Percentiles rank a stretch among this genome's conserved stretches.
Evolutionary conservation across 176 grass and related monocot species (phyloP).

Genomic region (Coix lacrymajobi): DNA sequence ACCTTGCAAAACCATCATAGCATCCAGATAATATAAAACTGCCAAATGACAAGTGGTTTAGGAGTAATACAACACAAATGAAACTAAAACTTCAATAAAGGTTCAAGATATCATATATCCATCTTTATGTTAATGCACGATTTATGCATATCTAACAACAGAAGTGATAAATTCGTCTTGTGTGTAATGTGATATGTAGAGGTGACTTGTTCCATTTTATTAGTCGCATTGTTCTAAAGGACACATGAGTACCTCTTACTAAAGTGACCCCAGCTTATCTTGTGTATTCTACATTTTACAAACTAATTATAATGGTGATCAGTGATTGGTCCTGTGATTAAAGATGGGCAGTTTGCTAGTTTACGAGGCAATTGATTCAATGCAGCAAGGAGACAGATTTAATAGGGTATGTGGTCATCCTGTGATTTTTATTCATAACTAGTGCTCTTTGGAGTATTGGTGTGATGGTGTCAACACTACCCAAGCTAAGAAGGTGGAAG

Average conservation of each 20-base stretch:
- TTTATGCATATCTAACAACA: background rate
- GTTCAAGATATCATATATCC: background rate
- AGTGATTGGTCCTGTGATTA: background rate
- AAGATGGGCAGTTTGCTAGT: background rate
- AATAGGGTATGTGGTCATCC: background rate
- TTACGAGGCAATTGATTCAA: background rate
- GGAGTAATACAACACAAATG: background rate
- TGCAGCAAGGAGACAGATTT: background rate
- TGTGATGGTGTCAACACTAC: background rate
- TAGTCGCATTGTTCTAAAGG: background rate
- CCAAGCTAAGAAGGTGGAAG: background rate
- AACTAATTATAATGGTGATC: background rate
- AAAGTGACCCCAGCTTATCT: background rate
- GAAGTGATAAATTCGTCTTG: background rate
- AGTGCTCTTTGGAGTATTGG: background rate
- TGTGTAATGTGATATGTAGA: background rate
- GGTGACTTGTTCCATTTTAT: background rate
- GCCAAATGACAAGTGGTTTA: slow-evolving; percentile 38
- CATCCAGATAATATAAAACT: slow-evolving; percentile 89
- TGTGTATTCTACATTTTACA: background rate
- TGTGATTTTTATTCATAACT: background rate
- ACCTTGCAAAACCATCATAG: slow-evolving; percentile 87
- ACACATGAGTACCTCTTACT: background rate
- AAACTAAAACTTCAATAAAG: slow-evolving; percentile 16
- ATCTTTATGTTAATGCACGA: background rate